Evolutionary conservation across 2,329 filamentous ascomycete species (phyloP).

Genomic region (Teratosphaeria nubilosa): DNA sequence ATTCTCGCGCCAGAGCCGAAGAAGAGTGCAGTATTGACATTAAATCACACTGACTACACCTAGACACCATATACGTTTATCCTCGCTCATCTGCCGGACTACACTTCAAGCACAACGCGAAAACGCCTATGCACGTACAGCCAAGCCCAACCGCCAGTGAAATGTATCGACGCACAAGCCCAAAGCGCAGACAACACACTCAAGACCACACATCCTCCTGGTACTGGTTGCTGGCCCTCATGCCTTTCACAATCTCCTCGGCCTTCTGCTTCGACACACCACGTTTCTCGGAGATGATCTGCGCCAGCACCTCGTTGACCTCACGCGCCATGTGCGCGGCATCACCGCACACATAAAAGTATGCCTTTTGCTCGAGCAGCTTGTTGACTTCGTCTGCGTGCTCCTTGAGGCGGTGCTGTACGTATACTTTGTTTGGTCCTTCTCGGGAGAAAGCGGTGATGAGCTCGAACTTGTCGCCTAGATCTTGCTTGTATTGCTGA

Average conservation of each 20-base stretch:
- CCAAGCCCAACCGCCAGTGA: neutral
- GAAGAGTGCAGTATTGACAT: neutral
- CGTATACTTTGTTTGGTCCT: conserved; percentile 78
- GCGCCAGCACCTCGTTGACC: conserved; percentile 60
- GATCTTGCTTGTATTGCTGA: conserved; percentile 69
- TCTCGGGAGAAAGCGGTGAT: conserved; percentile 95
- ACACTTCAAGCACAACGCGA: neutral
- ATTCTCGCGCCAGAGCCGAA: neutral
- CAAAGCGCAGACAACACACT: neutral
- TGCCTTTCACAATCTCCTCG: conserved; percentile 93
- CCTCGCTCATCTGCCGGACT: neutral
- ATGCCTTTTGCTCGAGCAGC: conserved; percentile 74
- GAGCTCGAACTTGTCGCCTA: conserved; percentile 83
- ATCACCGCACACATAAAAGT: conserved; percentile 97
- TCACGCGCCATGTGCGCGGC: conserved; percentile 65
- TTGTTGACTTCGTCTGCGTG: conserved; percentile 75
- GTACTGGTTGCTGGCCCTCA: conserved; percentile 91
- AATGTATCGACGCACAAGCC: neutral
- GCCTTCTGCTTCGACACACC: conserved; percentile 76
- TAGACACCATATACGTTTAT: neutral
- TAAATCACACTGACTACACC: neutral
- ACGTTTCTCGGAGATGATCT: conserved; percentile 78
- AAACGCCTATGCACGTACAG: neutral
- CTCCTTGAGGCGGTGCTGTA: conserved; percentile 86
- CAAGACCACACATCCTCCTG: conserved; percentile 70